phyloP scores from a whole-genome alignment of 2,329 filamentous ascomycete genomes.

The Penicillium digitatum region DNA sequence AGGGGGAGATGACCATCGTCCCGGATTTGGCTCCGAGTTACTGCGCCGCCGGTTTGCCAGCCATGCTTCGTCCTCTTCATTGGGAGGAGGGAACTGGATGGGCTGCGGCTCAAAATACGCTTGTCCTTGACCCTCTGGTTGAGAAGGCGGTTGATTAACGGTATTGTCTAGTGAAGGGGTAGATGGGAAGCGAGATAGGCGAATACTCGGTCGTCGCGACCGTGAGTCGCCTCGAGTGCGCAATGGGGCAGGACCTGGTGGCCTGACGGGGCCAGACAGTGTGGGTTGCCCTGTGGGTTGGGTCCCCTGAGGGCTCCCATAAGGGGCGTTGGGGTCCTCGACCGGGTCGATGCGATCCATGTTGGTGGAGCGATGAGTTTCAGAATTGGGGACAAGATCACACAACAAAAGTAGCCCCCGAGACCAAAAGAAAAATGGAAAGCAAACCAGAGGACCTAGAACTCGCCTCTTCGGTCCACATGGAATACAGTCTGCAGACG shows the following conservation, averaged over 20 bases:
- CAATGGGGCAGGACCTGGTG: conserved; percentile 11
- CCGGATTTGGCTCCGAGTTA: conserved; percentile 40
- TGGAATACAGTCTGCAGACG: background rate
- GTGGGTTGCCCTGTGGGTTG: conserved; percentile 5
- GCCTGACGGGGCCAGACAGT: conserved; percentile 8
- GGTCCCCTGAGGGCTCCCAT: conserved; percentile 9
- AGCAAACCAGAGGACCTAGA: background rate
- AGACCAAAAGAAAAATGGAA: background rate
- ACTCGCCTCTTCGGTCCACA: background rate
- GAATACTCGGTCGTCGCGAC: conserved; percentile 33
- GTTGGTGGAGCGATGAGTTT: conserved; percentile 3
- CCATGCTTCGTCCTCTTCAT: conserved; percentile 28
- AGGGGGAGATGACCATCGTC: conserved; percentile 31
- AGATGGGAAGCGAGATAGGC: conserved; percentile 24
- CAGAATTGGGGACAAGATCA: background rate
- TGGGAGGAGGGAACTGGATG: conserved; percentile 13
- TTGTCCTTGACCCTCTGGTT: conserved; percentile 6
- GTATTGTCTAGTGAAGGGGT: conserved; percentile 16
- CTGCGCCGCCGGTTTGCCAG: conserved; percentile 37
- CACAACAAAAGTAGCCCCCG: background rate
- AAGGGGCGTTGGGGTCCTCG: conserved; percentile 17
- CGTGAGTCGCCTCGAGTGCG: conserved; percentile 25
- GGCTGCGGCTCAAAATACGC: conserved; percentile 16
- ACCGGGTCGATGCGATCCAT: conserved; percentile 41
- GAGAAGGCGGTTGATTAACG: conserved; percentile 8